Evolutionary conservation across 177 flowering plant genomes (phyloP).

Genomic region (Telopea speciosissima): DNA sequence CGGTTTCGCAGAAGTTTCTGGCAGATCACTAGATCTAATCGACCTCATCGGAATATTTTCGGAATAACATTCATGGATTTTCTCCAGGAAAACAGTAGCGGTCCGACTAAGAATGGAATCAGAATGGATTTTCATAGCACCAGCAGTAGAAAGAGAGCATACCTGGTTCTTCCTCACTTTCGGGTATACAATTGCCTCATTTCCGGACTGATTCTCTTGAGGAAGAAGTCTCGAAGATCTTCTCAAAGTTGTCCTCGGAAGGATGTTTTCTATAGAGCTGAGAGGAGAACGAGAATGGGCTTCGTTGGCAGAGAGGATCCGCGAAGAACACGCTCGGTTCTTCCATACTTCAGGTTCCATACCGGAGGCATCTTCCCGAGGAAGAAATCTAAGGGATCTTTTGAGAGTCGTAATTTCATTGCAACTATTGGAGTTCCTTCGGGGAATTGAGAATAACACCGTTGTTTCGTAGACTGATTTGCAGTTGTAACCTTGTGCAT

Average conservation of each 20-base stretch:
- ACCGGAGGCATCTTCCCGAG: neutral
- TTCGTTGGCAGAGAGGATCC: neutral
- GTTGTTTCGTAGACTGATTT: too few species aligned
- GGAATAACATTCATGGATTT: neutral
- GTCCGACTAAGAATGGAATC: neutral
- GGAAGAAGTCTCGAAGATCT: too few species aligned
- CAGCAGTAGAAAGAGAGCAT: neutral
- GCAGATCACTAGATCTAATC: conserved; percentile 5
- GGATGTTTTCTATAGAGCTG: neutral
- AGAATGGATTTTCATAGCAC: neutral
- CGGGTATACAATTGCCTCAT: too few species aligned
- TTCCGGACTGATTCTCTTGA: too few species aligned
- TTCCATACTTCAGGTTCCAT: conserved; percentile 11
- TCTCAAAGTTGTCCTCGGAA: too few species aligned
- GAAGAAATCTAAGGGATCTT: conserved; percentile 31
- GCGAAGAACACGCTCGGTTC: neutral
- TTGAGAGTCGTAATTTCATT: conserved; percentile 20
- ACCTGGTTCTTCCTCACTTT: too few species aligned
- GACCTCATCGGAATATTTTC: conserved; percentile 5
- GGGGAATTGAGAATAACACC: conserved; percentile 24
- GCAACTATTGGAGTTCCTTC: conserved; percentile 11
- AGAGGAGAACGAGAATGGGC: neutral
- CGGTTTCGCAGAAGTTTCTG: conserved; percentile 5
- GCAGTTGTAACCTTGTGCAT: too few species aligned
- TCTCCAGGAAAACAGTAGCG: neutral